Percentiles rank a stretch among this genome's conserved stretches.
These are phyloP conservation scores for Colletotrichum godetiae DNA, from an alignment of 2,329 filamentous ascomycete genomes.

Conservation along the genomic window DNA sequence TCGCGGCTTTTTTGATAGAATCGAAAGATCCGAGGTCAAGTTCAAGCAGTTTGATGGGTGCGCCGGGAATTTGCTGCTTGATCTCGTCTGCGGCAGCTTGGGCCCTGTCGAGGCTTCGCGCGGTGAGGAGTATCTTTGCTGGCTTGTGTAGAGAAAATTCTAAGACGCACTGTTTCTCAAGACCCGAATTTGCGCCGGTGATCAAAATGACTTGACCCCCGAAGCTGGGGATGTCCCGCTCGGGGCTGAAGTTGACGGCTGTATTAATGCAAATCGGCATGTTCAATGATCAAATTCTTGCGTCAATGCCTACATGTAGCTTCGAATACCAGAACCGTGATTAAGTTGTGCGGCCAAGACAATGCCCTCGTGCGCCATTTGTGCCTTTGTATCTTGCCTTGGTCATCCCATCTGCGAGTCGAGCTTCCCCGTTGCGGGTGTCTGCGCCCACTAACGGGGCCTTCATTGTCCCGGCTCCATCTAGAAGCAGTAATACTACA, in stretches of 20 bases:
- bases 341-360: no score
- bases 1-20: conserved; percentile 53
- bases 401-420: no score
- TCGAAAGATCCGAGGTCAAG: conserved; percentile 57
- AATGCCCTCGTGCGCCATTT: no score
- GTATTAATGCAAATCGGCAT: no score
- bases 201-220: conserved; percentile 60
- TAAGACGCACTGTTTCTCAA: background rate
- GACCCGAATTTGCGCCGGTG: conserved; percentile 54
- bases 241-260: no score
- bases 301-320: no score
- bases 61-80: conserved; percentile 35
- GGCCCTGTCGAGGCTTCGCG: conserved; percentile 54
- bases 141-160: conserved; percentile 52
- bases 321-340: no score
- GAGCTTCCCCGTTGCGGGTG: background rate
- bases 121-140: conserved; percentile 64
- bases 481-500: background rate
- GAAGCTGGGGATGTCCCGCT: conserved; percentile 54
- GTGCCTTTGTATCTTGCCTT: no score
- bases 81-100: conserved; percentile 50
- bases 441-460: background rate
- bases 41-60: conserved; percentile 46
- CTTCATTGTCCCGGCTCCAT: background rate
- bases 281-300: no score